Evolutionary conservation across 805 yeast genomes (phyloP).

Genomic region (Candida adriatica): DNA sequence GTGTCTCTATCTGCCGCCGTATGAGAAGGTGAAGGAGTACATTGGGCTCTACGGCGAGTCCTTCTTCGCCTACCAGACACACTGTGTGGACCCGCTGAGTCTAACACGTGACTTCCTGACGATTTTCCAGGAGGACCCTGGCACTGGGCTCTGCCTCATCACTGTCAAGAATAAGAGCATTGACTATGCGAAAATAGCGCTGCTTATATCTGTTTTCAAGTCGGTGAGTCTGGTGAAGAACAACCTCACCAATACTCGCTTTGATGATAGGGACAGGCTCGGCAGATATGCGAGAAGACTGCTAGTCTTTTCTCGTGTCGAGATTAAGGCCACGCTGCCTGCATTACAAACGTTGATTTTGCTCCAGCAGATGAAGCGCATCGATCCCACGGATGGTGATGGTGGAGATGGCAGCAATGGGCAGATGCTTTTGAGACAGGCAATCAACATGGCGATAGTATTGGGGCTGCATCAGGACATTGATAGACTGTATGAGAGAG

Average conservation of each 20-base stretch:
- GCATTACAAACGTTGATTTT: conserved; percentile 19
- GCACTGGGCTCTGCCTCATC: conserved; percentile 7
- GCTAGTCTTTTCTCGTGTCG: conserved; percentile 10
- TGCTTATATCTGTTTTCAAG: conserved; percentile 12
- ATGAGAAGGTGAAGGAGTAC: conserved; percentile 11
- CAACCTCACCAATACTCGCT: conserved; percentile 1
- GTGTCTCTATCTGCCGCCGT: conserved; percentile 15
- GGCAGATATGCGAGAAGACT: conserved; percentile 12
- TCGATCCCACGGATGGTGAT: conserved; percentile 18
- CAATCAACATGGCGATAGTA: conserved; percentile 19
- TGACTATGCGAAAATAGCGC: conserved; percentile 19
- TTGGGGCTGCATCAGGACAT: conserved; percentile 22
- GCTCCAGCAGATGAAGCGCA: conserved; percentile 9
- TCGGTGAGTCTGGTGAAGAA: conserved; percentile 6
- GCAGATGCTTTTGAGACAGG: conserved; percentile 10
- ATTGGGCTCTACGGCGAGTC: conserved; percentile 12
- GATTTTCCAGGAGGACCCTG: conserved; percentile 7
- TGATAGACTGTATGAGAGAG: conserved; percentile 11
- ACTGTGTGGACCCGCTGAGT: conserved; percentile 12
- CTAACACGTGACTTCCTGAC: conserved; percentile 14
- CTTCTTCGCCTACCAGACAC: conserved; percentile 13
- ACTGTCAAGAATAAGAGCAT: conserved; percentile 5
- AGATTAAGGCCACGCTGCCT: conserved; percentile 13
- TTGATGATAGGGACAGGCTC: conserved; percentile 13
- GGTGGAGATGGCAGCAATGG: conserved; percentile 20